A percentile compares a stretch with the other conserved stretches of the same genome.
Conservation (phyloP, 169 alveolate species). For the Plasmodium malariae region DNA sequence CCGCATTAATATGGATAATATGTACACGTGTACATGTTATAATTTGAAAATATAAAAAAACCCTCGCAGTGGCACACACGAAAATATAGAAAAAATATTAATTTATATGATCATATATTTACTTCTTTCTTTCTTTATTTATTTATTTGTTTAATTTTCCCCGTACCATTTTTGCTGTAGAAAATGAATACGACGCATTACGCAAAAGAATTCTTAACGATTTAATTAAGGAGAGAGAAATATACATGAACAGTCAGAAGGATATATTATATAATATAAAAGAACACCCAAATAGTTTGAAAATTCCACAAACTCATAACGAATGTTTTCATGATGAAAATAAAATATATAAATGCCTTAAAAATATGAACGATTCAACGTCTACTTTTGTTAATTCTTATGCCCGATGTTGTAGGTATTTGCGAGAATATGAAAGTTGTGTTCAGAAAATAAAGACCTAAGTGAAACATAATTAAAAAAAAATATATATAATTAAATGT, state of each 20-base stretch:
- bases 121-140: not conserved
- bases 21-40: no score
- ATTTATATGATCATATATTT: no score
- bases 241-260: constrained; percentile 17
- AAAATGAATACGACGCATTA: constrained; percentile 9
- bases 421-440: constrained; percentile 61
- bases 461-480: no score
- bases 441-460: constrained; percentile 58
- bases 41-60: no score
- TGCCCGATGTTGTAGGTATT: constrained; percentile 46
- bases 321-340: constrained; percentile 53
- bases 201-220: constrained; percentile 15
- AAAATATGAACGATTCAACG: constrained; percentile 70
- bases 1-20: no score
- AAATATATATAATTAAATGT: not conserved
- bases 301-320: constrained; percentile 24
- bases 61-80: no score
- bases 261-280: constrained; percentile 13
- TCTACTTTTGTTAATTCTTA: constrained; percentile 51
- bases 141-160: no score
- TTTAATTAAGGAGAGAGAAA: constrained; percentile 39
- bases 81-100: no score
- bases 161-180: constrained; percentile 7
- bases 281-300: not conserved
- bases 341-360: constrained; percentile 61